phyloP scores from a whole-genome alignment of 768 basidiomycete genomes.

The Mycena alexandri region DNA sequence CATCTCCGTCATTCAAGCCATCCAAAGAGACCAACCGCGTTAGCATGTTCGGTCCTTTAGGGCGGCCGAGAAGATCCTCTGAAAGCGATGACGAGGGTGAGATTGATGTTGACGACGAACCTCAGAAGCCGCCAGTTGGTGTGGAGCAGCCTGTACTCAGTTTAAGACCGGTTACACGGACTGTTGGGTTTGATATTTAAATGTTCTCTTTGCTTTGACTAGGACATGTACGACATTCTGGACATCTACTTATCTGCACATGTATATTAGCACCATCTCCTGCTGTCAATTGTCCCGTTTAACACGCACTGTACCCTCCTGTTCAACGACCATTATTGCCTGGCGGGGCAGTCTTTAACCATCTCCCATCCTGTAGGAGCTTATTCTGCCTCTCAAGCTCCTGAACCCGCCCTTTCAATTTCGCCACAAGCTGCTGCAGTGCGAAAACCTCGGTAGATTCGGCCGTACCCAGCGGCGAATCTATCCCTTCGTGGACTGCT shows the following conservation, averaged over 20 bases:
- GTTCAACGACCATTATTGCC: not conserved
- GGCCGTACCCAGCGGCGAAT: constrained; percentile 1
- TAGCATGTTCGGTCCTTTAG: constrained; percentile 71
- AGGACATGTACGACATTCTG: constrained; percentile 12
- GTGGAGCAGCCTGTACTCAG: constrained; percentile 67
- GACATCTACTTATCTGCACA: constrained; percentile 5
- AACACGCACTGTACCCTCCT: not conserved
- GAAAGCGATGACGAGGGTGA: constrained; percentile 74
- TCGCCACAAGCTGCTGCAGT: constrained; percentile 3
- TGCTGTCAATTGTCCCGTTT: constrained; percentile 1
- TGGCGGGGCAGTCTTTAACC: not conserved
- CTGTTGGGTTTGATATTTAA: constrained; percentile 67
- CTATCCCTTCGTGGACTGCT: not conserved
- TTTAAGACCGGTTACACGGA: constrained; percentile 68
- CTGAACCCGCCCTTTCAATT: not conserved
- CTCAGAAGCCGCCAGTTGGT: constrained; percentile 49
- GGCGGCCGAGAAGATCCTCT: constrained; percentile 61
- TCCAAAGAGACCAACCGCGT: constrained; percentile 63
- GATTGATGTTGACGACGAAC: constrained; percentile 57
- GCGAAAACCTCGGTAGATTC: not conserved
- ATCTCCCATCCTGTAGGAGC: not conserved
- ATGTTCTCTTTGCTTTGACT: constrained; percentile 4
- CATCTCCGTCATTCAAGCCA: constrained; percentile 58
- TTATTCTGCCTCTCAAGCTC: constrained; percentile 13
- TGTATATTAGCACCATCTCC: constrained; percentile 15